Evolutionary conservation across 768 basidiomycete genomes (phyloP), one percentile per base, ranked within the genome.

Genomic region (Agrocybe chaxingu): DNA sequence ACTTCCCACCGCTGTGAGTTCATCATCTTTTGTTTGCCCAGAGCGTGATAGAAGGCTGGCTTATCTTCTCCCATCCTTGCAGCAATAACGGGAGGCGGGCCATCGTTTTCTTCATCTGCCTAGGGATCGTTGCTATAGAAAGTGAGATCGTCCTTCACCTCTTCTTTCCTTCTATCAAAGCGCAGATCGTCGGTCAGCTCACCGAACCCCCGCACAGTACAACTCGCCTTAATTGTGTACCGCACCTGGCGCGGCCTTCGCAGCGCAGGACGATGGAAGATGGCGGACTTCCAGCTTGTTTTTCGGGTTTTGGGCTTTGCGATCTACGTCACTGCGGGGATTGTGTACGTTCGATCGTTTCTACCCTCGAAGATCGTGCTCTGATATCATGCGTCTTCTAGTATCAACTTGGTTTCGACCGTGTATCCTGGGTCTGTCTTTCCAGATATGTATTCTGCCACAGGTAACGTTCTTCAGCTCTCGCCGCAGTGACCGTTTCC

Each of bases 271-370:
- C 40, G 59, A 34, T 52, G 59, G 7, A 60, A 56, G 41, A 56
- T 57, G 4, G 36, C 67, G 19, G 57, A 70, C 37, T 42, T 58
- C 13, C 62, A 62, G 24, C 51, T 73, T 9, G 29, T 68, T 9
- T 45, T 68, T 12, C 66, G 71, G 37, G 66, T 71, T 3, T 37
- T 72, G 7, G 50, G 67, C 4, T 73, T 73, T 43, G 68, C 64
- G 3, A 44, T 60, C 6, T 73, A 67, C 48, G 54, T 71, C 19
- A 48, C 63, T 11, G 53, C 70, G 44, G 70, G 70, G 16, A 64
- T 70, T 56, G 45, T 59, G 69, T 70, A 40, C 45, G 66, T 59
- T 16, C 2, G 30, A 9, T 33, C 12, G 11, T 7, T 30, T 10
- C 42, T 11, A 33, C 32, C 13, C 16, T 8, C 11, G 18, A 30